These are phyloP conservation scores for Neonectria neomacrospora DNA, from an alignment of 2,329 filamentous ascomycete species.

Conservation along the genomic window DNA sequence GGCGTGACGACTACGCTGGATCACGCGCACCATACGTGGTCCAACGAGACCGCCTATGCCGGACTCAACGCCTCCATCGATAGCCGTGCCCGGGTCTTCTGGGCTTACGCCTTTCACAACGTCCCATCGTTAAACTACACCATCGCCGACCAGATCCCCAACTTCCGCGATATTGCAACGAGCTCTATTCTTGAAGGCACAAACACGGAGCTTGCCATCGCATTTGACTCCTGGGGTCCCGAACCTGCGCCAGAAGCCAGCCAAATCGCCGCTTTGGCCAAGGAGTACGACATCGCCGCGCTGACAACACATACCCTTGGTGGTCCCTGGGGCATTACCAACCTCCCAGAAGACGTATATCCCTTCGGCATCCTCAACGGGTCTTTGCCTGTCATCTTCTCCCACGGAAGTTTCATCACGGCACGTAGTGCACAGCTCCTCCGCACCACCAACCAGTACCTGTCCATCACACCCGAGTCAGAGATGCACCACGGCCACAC, in stretches of 20 bases:
- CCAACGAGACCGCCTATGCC: conserved; percentile 53
- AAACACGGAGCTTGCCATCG: conserved; percentile 53
- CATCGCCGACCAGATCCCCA: conserved; percentile 51
- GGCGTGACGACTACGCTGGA: conserved; percentile 65
- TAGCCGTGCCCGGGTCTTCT: conserved; percentile 61
- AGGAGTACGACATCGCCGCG: conserved; percentile 54
- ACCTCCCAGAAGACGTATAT: conserved; percentile 53
- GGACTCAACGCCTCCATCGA: conserved; percentile 59
- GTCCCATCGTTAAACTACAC: conserved; percentile 45
- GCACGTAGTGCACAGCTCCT: conserved; percentile 54
- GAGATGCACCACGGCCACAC: conserved; percentile 69
- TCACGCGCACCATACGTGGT: conserved; percentile 63
- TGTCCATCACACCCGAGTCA: conserved; percentile 68
- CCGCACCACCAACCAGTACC: conserved; percentile 60
- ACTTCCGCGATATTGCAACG: conserved; percentile 52
- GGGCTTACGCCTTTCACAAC: conserved; percentile 56
- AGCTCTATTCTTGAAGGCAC: conserved; percentile 41
- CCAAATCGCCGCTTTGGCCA: conserved; percentile 48
- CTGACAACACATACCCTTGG: conserved; percentile 58
- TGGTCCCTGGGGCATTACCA: conserved; percentile 53
- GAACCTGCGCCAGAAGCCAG: conserved; percentile 44
- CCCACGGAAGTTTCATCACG: conserved; percentile 60
- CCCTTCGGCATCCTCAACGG: conserved; percentile 54
- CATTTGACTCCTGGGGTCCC: conserved; percentile 53
- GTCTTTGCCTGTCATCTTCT: conserved; percentile 61